Conservation (phyloP, 495 filamentous ascomycete species). For the Cercophora sp. region DNA sequence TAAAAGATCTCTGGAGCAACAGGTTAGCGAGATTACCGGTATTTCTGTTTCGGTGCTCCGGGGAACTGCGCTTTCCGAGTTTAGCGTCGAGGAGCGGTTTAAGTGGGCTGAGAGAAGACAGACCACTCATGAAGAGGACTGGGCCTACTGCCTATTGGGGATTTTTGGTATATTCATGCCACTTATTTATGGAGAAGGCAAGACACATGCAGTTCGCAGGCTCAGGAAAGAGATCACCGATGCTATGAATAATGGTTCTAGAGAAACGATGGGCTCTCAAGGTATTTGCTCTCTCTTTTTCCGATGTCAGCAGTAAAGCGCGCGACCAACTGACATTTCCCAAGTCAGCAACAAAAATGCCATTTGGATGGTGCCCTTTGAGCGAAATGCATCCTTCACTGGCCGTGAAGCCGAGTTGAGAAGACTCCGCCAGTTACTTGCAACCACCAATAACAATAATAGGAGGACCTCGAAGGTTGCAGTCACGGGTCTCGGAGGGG, state of each 20-base stretch:
- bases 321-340: neutral
- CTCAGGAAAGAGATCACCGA: neutral
- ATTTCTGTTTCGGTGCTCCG: neutral
- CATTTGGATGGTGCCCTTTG: neutral
- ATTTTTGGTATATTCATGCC: neutral
- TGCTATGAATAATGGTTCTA: neutral
- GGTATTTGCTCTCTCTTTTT: neutral
- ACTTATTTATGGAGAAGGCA: neutral
- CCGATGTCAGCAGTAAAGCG: neutral
- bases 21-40: neutral
- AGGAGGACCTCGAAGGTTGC: constrained; percentile 17
- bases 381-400: neutral
- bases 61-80: neutral
- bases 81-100: neutral
- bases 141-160: neutral
- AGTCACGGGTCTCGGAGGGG: constrained; percentile 43
- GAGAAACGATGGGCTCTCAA: neutral
- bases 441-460: neutral
- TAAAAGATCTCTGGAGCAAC: neutral
- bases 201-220: neutral
- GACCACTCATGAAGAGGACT: neutral
- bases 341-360: no score
- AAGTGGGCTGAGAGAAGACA: neutral
- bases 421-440: neutral
- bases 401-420: neutral